phyloP scores from a whole-genome alignment of 805 yeast genomes.

The Cyberlindnera meyerae region DNA sequence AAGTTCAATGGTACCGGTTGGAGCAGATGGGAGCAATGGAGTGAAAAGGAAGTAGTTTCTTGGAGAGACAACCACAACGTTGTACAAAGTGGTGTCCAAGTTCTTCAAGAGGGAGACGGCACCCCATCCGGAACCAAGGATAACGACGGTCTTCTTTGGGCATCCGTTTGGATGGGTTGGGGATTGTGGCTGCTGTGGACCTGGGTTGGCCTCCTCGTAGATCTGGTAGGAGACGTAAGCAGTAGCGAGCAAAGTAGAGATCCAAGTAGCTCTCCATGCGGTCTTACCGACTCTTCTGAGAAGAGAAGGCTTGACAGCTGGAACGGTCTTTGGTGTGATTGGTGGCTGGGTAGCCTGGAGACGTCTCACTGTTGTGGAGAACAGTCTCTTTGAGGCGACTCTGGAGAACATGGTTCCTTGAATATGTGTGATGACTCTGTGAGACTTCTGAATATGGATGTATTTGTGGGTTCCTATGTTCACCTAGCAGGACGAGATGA shows the following conservation, averaged over 20 bases:
- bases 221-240: conserved; percentile 60
- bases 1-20: conserved; percentile 86
- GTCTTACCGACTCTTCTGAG: conserved; percentile 21
- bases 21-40: conserved; percentile 91
- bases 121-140: conserved; percentile 94
- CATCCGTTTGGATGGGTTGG: conserved; percentile 43
- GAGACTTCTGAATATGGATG: conserved; percentile 1
- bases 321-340: conserved; percentile 7
- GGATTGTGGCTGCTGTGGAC: conserved; percentile 56
- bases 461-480: neutral
- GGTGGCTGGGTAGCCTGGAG: conserved; percentile 11
- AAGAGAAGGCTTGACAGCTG: conserved; percentile 18
- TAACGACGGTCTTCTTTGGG: conserved; percentile 47
- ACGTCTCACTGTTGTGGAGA: conserved; percentile 14
- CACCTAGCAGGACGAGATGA: too few species aligned
- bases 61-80: conserved; percentile 87
- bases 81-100: conserved; percentile 80
- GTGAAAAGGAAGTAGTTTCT: conserved; percentile 94
- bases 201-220: conserved; percentile 59
- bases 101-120: conserved; percentile 78
- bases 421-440: neutral
- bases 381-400: conserved; percentile 14
- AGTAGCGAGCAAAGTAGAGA: conserved; percentile 45
- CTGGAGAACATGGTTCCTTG: conserved; percentile 11
- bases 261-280: conserved; percentile 44